Base-by-base conservation (phyloP, 768 basidiomycete species). In the Leccinum truebloodii region DNA sequence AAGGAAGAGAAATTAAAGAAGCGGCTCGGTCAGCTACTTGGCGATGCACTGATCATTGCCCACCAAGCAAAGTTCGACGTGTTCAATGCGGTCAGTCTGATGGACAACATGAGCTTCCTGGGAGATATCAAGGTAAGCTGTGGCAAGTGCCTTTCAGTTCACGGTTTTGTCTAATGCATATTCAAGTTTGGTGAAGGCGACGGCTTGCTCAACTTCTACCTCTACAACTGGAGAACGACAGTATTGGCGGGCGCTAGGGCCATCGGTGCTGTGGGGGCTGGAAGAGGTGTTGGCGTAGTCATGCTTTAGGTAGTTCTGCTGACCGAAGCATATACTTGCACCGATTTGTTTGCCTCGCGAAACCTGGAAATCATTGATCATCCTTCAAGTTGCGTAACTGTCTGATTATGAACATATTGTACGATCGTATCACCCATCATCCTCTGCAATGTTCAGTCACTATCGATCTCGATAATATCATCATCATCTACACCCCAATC, bases 221-320 rank as follows among this genome's bases (percentile, higher is more conserved):
- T 95, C 59, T 98, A 97, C 78, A 99, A 99, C 75, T 99, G 95
- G 93, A 83, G 90, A 61, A 95, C 94, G 13, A 77, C 85, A 14
- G 81, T 86, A 2, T 77, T 98, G 59, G 86, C 92, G 41, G 95
- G 96, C 50, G 72, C 90, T 70, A 78, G 76, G 37, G 63, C 79
- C 13, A 77, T 81, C n/a, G 84, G 74, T 2, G 81, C 70, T 37
- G 71, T 68, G 26, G 72, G 80, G n/a, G 79, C 85, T n/a, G 92
- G 92, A 49, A 83, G 78, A 70, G 95, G 93, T 5, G 82, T 98
- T 55, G 95, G 93, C 3, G 87, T 98, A 18, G 95, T 98, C 41
- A 98, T 98, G 96, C 81, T 98, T 35, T 97, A 79, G 76, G 44
- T 44, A 10, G 35, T 54, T 32, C 28, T 14, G 13, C 37, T 20